Evolutionary conservation across 2,329 filamentous ascomycete genomes (phyloP), one percentile per base, ranked within the genome.

Genomic region (Phialophora verrucosa): DNA sequence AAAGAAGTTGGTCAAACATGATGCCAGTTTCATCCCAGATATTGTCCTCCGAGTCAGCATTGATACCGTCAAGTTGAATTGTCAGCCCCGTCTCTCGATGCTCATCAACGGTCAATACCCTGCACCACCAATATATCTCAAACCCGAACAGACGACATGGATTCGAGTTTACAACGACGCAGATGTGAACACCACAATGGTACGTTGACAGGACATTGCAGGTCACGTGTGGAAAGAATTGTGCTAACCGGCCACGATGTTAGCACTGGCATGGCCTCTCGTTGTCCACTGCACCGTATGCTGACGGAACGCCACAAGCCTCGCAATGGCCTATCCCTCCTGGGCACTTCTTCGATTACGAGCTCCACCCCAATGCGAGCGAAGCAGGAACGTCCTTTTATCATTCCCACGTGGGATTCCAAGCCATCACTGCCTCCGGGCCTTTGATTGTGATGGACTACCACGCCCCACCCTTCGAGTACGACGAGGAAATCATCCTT

Each of bases 211-310:
- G 12, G 3, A n/a, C 17, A 25, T 31, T 10, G 17, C 8, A 20
- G 35, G 25, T 23, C 7, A 12, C 10, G 2, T 49, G 8, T 25
- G 4, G 27, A 14, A 31, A 17, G 49, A 29, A 25, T 31, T 17
- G 38, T 53, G 49, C 59, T 61, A 31, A 61, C n/a, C 7, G 38
- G 3, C 29, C 3, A 42, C 35, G 25, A 55, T n/a, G 8, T 49
- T 59, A 89, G 84, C 88, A 90, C 73, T 90, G 88, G 88, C 88
- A 90, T 76, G 88, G 88, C 12, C 79, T 91, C 8, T 83, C 82
- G 17, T 84, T 87, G 73, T 78, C 83, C 35, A 81, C 83, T 35
- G 84, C 87, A 0, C 86, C 87, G 0, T 90, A 89, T 75, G 86
- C 87, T 1, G 88, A 90, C 69, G 88, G 88, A 3, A 82, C 85